These are phyloP conservation scores for Chlorella sp. DNA, from an alignment of 139 green algal genomes.

Conservation along the genomic window DNA sequence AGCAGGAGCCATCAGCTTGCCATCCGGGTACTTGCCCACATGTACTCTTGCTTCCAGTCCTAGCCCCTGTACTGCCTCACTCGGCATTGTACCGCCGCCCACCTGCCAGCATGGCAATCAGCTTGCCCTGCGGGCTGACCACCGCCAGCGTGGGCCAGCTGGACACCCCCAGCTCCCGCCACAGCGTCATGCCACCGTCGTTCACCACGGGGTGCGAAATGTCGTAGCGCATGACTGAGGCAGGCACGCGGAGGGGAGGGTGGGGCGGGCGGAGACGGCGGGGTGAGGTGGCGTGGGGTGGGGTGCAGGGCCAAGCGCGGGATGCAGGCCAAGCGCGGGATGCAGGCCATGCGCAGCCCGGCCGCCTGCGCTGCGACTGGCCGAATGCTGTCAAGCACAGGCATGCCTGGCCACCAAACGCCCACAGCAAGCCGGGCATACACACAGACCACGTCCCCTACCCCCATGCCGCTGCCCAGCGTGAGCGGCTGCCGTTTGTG, in stretches of 20 bases:
- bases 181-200: conserved; percentile 76
- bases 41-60: too few species aligned
- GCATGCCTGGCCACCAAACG: too few species aligned
- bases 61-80: neutral
- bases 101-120: conserved; percentile 63
- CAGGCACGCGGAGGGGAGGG: neutral
- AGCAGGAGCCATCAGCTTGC: too few species aligned
- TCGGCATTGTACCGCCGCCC: neutral
- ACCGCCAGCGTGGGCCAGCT: conserved; percentile 79
- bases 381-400: too few species aligned
- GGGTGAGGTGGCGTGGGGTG: neutral
- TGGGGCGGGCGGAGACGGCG: neutral
- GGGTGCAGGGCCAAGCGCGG: too few species aligned
- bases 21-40: too few species aligned
- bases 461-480: neutral
- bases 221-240: conserved; percentile 73
- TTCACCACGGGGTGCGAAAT: conserved; percentile 81
- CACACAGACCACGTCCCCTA: too few species aligned
- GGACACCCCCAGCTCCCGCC: conserved; percentile 70
- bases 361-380: too few species aligned
- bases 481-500: neutral
- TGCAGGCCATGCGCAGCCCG: too few species aligned
- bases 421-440: too few species aligned
- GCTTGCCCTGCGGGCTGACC: conserved; percentile 57
- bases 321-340: too few species aligned